A percentile compares a stretch with the other conserved stretches of the same genome.
phyloP scores from a whole-genome alignment of 2,329 filamentous ascomycete species.

The Paraphoma chrysanthemicola region DNA sequence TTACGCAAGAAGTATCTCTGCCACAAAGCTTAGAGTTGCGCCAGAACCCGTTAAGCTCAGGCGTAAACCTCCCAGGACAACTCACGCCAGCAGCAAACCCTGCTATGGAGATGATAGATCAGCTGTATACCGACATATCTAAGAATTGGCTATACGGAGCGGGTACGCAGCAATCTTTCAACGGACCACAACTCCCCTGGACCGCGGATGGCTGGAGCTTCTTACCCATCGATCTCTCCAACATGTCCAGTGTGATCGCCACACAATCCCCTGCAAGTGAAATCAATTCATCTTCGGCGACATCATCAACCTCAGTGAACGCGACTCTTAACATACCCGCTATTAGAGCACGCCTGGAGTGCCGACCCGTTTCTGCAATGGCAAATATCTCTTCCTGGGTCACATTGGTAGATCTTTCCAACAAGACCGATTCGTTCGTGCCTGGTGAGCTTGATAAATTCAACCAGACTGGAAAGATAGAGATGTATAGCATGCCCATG shows the following conservation, averaged over 20 bases:
- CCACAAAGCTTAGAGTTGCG: conserved; percentile 13
- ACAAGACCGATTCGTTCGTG: background rate
- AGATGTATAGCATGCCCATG: background rate
- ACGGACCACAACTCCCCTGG: conserved; percentile 20
- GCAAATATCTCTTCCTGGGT: conserved; percentile 16
- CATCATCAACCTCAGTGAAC: conserved; percentile 2
- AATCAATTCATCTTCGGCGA: background rate
- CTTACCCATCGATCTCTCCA: conserved; percentile 11
- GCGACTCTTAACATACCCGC: conserved; percentile 15
- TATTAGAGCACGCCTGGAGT: conserved; percentile 14
- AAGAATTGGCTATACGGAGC: conserved; percentile 22
- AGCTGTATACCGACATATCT: conserved; percentile 8
- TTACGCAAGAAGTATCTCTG: background rate
- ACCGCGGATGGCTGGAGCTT: conserved; percentile 23
- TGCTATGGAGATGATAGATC: background rate
- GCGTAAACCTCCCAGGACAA: background rate
- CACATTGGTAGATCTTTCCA: background rate
- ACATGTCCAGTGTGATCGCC: background rate
- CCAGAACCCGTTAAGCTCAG: conserved; percentile 9
- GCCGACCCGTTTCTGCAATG: conserved; percentile 7
- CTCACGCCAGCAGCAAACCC: background rate
- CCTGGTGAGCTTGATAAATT: background rate
- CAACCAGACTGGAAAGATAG: background rate
- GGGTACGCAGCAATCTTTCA: conserved; percentile 12
- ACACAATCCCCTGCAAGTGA: background rate